These are phyloP conservation scores for Sistotremastrum suecicum DNA, from an alignment of 768 basidiomycete genomes.

Conservation along the genomic window DNA sequence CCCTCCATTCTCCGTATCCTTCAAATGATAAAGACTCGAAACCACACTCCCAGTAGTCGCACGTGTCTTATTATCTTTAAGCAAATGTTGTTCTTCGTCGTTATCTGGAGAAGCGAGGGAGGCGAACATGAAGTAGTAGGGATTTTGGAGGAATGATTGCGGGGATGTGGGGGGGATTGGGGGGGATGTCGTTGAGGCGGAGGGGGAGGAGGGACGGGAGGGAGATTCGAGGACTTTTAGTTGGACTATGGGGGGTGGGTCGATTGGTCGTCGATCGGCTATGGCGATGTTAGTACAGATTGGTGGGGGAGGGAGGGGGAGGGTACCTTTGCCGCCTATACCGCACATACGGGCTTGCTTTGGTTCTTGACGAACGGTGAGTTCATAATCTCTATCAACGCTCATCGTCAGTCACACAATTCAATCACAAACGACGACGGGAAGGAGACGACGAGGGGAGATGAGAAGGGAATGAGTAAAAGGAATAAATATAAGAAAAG, in stretches of 20 bases:
- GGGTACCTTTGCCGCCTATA: constrained; percentile 61
- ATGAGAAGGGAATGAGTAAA: too few species aligned
- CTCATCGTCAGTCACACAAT: too few species aligned
- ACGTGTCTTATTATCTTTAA: constrained; percentile 82
- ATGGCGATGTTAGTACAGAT: constrained; percentile 4
- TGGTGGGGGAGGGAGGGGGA: background rate
- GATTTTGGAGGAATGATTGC: constrained; percentile 68
- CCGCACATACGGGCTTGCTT: constrained; percentile 88
- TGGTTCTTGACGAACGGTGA: constrained; percentile 79
- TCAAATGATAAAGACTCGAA: constrained; percentile 81
- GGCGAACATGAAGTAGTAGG: constrained; percentile 95
- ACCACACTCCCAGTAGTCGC: constrained; percentile 89
- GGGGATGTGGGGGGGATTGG: constrained; percentile 13
- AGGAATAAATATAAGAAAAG: too few species aligned
- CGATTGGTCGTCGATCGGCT: constrained; percentile 93
- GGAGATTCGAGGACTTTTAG: constrained; percentile 61
- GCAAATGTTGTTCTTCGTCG: constrained; percentile 79
- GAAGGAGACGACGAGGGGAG: too few species aligned
- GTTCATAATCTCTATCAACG: constrained; percentile 60
- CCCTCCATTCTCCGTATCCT: constrained; percentile 45
- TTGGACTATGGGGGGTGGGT: constrained; percentile 95
- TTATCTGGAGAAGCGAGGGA: constrained; percentile 80
- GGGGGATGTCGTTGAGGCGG: constrained; percentile 4
- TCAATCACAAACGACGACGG: too few species aligned
- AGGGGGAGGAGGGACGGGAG: constrained; percentile 9